Base-by-base conservation (phyloP, 306 rosid species). In the Cyclanthera cordifolia region DNA sequence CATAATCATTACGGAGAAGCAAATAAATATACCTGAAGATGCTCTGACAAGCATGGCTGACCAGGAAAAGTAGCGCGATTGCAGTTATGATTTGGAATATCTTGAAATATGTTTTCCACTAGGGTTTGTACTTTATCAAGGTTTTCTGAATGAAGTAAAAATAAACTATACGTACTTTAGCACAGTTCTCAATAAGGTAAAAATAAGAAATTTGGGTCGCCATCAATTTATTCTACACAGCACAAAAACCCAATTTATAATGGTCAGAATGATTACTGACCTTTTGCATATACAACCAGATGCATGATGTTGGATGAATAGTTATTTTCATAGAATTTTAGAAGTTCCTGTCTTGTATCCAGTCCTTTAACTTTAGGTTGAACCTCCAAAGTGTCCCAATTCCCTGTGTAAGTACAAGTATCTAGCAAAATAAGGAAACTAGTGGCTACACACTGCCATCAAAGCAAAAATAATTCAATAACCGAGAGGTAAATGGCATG, bases 311-410 rank as follows among this genome's bases (percentile, higher is more conserved):
- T 93, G 45, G 99, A 90, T 4, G 99, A 93, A 82, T 93, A 93
- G 71, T 93, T 83, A 74, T 79, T 85, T 45, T 86, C 78, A 78
- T 90, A 86, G 70, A 93, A 90, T 74, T 86, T 93, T 69, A 87
- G 60, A 70, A 93, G 96, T 81, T 93, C 99, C 1, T 64, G 73
- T 78, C 99, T 83, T 65, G 94, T 85, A 78, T 93, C 94, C 76
- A 89, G 9, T 67, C 99, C 99, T 70, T 78, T 87, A 39, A 83
- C 86, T 79, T 86, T 93, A 20, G 99, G 99, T 75, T 75, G 82
- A 78, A 87, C 94, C 77, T 87, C 96, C 95, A 93, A 81, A 53
- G 99, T 93, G 43, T 93, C 96, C 99, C 91, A 87, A 70, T 80
- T 93, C 74, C 99, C 99, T 93, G 59, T 41, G 32, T 7, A 65